phyloP scores from a whole-genome alignment of 139 green algal genomes.

The Tetraselmis striata region DNA sequence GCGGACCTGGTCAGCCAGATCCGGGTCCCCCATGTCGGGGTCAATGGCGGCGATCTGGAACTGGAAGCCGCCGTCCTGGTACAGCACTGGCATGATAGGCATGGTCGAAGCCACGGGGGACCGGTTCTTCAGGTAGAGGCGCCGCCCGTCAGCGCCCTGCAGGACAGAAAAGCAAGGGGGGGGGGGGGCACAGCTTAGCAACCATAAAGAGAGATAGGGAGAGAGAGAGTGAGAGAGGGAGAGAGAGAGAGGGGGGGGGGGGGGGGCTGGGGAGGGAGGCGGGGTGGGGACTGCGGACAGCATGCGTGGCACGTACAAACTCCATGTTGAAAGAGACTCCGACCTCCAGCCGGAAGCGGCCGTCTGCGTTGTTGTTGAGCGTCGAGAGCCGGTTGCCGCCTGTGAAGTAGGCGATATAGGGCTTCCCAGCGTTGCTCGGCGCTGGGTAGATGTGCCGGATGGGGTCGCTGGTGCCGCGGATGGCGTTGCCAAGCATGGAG shows the following conservation, averaged over 20 bases:
- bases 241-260: too few relatives aligned
- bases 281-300: too few relatives aligned
- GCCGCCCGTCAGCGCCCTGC: background rate
- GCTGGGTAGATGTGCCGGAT: background rate
- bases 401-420: slow-evolving; percentile 28
- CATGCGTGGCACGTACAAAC: too few relatives aligned
- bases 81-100: slow-evolving; percentile 24
- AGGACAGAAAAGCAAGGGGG: background rate
- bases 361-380: slow-evolving; percentile 30
- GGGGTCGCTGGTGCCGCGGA: slow-evolving; percentile 10
- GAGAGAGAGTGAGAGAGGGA: too few relatives aligned
- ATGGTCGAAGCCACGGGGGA: slow-evolving; percentile 17
- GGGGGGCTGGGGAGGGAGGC: too few relatives aligned
- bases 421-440: background rate
- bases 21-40: slow-evolving; percentile 9
- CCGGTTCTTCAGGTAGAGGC: slow-evolving; percentile 13
- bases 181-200: background rate
- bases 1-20: slow-evolving; percentile 3
- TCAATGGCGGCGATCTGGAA: slow-evolving; percentile 26
- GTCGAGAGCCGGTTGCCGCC: slow-evolving; percentile 24
- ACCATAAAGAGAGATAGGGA: too few relatives aligned
- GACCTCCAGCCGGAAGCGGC: slow-evolving; percentile 16
- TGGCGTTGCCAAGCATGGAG: slow-evolving; percentile 11
- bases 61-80: slow-evolving; percentile 6
- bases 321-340: slow-evolving; percentile 8